Conservation (phyloP, 1,284 basidiomycete genomes). For the Somion occarium region DNA sequence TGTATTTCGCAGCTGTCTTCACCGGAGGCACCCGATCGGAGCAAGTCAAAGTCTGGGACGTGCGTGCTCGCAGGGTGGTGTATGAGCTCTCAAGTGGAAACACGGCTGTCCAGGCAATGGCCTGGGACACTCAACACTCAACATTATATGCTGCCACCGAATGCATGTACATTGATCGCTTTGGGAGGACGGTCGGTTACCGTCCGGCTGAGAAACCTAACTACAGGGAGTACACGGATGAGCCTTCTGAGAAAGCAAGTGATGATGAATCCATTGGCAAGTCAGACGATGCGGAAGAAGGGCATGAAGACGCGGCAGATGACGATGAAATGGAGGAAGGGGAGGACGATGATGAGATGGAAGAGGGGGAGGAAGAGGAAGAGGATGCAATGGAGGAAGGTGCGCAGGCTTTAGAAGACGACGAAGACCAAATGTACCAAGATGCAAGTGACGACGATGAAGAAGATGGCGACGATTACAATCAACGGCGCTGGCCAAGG, state of each 20-base stretch:
- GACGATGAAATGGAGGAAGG: background rate
- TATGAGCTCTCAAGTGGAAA: constrained; percentile 41
- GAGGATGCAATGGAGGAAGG: constrained; percentile 5
- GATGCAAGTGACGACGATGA: background rate
- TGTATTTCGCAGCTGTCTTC: constrained; percentile 3
- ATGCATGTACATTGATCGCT: constrained; percentile 29
- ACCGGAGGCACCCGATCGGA: constrained; percentile 23
- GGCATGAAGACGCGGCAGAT: constrained; percentile 6
- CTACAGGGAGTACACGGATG: background rate
- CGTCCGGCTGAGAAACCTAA: constrained; percentile 24
- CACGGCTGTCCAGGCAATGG: constrained; percentile 29
- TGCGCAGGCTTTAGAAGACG: constrained; percentile 7
- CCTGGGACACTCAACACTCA: constrained; percentile 29
- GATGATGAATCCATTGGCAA: background rate
- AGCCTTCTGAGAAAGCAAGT: constrained; percentile 6
- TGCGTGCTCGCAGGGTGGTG: constrained; percentile 28
- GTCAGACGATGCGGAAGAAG: too few relatives aligned
- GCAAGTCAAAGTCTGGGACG: constrained; percentile 34
- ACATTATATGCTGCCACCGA: constrained; percentile 33
- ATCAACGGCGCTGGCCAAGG: constrained; percentile 7
- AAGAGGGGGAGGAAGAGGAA: constrained; percentile 7
- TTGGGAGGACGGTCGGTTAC: constrained; percentile 28
- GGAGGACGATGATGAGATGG: constrained; percentile 7
- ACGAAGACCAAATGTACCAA: background rate
- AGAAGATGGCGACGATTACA: background rate